Percentiles rank a stretch among this genome's conserved stretches.
Conservation (phyloP, 805 yeast genomes). For the Candida pini region DNA sequence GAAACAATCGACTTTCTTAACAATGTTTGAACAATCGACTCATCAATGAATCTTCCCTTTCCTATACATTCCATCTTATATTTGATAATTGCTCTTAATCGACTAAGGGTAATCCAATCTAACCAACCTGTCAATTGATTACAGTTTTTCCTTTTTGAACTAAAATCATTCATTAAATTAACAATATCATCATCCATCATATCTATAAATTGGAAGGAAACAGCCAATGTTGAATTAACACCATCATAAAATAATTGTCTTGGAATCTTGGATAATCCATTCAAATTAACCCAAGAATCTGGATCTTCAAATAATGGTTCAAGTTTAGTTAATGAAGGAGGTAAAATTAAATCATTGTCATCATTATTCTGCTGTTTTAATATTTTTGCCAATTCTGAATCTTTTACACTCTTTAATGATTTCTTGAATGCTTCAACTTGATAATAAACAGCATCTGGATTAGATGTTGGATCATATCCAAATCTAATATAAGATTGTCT, state of each 20-base stretch:
- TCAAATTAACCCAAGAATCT: constrained; percentile 14
- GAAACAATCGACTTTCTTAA: too few relatives aligned
- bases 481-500: constrained; percentile 74
- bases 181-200: constrained; percentile 59
- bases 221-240: constrained; percentile 54
- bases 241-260: constrained; percentile 67
- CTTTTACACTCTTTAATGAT: constrained; percentile 25
- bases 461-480: constrained; percentile 71
- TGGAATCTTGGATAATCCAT: constrained; percentile 29
- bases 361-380: constrained; percentile 15
- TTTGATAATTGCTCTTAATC: constrained; percentile 62
- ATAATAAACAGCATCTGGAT: constrained; percentile 49
- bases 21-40: constrained; percentile 7
- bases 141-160: constrained; percentile 33
- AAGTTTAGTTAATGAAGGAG: constrained; percentile 18
- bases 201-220: constrained; percentile 77
- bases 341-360: constrained; percentile 21
- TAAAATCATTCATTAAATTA: constrained; percentile 34
- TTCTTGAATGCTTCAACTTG: constrained; percentile 82
- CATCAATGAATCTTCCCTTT: constrained; percentile 42
- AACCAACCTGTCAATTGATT: constrained; percentile 81
- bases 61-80: constrained; percentile 63
- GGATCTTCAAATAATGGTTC: constrained; percentile 18
- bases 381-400: constrained; percentile 19
- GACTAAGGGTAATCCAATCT: constrained; percentile 51